A percentile compares a stretch with the other conserved stretches of the same genome.
These are phyloP conservation scores for Malus hybrid DNA, from an alignment of 331 rosid genomes.

Conservation along the genomic window DNA sequence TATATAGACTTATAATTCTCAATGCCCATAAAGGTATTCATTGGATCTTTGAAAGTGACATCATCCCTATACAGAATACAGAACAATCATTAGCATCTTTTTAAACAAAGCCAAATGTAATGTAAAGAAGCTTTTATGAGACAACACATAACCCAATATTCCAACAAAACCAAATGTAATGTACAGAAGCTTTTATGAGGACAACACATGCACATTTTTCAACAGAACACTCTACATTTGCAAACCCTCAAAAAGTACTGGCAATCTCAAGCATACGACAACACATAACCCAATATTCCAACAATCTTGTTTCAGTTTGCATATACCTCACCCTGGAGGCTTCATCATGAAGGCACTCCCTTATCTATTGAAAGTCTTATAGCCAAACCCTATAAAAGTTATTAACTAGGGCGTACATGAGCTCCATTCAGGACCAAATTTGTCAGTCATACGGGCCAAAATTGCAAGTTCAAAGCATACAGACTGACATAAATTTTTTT, in stretches of 20 bases:
- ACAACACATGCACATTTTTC: no score
- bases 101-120: neutral
- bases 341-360: neutral
- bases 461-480: neutral
- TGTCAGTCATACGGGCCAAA: neutral
- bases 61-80: conserved; percentile 52
- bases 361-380: neutral
- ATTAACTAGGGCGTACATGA: neutral
- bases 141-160: neutral
- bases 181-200: no score
- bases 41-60: conserved; percentile 71
- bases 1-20: conserved; percentile 73
- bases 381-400: neutral
- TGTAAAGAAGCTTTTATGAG: neutral
- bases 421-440: neutral
- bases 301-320: neutral
- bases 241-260: neutral
- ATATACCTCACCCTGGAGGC: neutral
- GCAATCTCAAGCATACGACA: neutral
- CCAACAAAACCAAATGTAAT: no score
- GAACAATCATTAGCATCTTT: neutral
- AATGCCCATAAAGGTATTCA: conserved; percentile 63
- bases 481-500: neutral
- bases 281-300: neutral
- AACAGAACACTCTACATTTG: neutral